A percentile compares a stretch with the other conserved stretches of the same genome.
Evolutionary conservation across 257 asterid species (phyloP).

Genomic region (Mentha longifolia): DNA sequence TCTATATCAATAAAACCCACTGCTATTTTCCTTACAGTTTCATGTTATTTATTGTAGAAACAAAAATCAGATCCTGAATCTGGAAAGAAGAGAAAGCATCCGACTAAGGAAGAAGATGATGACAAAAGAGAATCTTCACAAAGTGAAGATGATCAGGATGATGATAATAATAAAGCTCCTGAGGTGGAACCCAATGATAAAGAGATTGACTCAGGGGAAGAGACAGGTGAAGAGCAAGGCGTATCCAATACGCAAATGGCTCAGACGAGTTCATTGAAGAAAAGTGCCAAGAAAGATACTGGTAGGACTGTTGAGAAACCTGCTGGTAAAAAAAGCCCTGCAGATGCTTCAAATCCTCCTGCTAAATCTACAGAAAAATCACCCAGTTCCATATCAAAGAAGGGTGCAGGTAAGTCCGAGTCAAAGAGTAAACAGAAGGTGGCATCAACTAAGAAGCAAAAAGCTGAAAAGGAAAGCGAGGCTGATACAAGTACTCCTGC

Average conservation of each 20-base stretch:
- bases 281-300: slow-evolving; percentile 48
- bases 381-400: slow-evolving; percentile 56
- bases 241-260: slow-evolving; percentile 42
- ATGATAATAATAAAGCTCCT: slow-evolving; percentile 42
- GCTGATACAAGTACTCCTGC: slow-evolving; percentile 42
- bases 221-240: slow-evolving; percentile 48
- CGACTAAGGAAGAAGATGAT: slow-evolving; percentile 53
- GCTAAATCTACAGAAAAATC: slow-evolving; percentile 52
- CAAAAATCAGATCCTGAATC: slow-evolving; percentile 49
- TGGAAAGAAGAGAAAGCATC: slow-evolving; percentile 56
- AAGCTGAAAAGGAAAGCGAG: slow-evolving; percentile 53
- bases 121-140: slow-evolving; percentile 48
- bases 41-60: slow-evolving; percentile 46
- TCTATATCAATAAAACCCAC: slow-evolving; percentile 4
- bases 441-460: slow-evolving; percentile 46
- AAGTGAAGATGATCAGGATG: slow-evolving; percentile 50
- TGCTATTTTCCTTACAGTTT: neutral
- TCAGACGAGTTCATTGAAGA: slow-evolving; percentile 50
- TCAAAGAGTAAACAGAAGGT: slow-evolving; percentile 42
- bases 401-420: slow-evolving; percentile 46
- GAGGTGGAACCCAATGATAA: slow-evolving; percentile 53
- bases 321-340: slow-evolving; percentile 45
- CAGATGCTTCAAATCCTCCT: slow-evolving; percentile 47
- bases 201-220: slow-evolving; percentile 46
- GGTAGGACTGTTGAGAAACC: slow-evolving; percentile 45